Evolutionary conservation across 2,329 filamentous ascomycete species (phyloP).

Genomic region (Paracorniculantispora psalliotae): DNA sequence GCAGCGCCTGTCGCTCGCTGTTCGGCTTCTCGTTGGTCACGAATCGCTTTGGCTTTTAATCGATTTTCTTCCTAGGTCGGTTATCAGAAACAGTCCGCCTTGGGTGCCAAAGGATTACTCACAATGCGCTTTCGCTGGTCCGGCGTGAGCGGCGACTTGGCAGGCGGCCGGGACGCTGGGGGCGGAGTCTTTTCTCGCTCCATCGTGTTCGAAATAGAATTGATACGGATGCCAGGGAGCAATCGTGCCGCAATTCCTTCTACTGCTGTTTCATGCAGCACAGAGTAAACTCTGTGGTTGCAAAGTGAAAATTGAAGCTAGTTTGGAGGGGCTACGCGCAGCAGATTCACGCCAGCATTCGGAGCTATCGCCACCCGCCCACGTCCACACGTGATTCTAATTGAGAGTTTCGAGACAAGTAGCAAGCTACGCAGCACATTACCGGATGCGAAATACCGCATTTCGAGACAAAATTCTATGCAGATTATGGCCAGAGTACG

Average conservation of each 20-base stretch:
- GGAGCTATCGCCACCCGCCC: background rate
- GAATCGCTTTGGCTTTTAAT: conserved; percentile 81
- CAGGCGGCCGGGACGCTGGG: conserved; percentile 25
- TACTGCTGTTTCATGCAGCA: background rate
- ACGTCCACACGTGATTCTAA: conserved; percentile 3
- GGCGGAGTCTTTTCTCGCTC: conserved; percentile 45
- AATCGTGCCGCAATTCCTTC: background rate
- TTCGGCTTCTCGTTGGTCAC: conserved; percentile 66
- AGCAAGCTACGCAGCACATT: background rate
- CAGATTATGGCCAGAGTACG: background rate
- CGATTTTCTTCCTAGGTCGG: conserved; percentile 71
- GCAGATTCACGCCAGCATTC: conserved; percentile 4
- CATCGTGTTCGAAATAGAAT: conserved; percentile 29
- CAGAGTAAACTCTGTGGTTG: background rate
- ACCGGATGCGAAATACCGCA: background rate
- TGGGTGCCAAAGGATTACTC: conserved; percentile 20
- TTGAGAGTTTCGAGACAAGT: background rate
- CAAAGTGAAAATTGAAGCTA: background rate
- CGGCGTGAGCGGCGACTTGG: conserved; percentile 46
- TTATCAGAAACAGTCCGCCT: background rate
- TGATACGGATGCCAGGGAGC: too few species aligned
- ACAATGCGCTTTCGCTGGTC: conserved; percentile 53
- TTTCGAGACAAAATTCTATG: background rate
- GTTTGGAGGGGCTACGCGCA: conserved; percentile 21
- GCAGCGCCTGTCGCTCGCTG: conserved; percentile 40